These are phyloP conservation scores for Lichtheimia ornata DNA, from an alignment of 371 early-diverging fungal species.

Conservation along the genomic window DNA sequence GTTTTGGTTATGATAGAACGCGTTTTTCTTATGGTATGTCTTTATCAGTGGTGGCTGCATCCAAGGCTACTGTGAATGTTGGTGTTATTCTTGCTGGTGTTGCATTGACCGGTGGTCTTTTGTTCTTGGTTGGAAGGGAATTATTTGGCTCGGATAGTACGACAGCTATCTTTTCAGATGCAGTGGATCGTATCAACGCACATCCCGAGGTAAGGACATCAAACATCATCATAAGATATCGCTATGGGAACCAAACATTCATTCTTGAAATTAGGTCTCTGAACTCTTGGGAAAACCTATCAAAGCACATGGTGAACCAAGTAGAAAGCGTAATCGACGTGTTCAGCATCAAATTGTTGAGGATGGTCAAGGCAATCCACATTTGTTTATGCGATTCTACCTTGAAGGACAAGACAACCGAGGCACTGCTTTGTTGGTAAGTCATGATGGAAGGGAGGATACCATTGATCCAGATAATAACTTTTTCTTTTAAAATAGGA, in stretches of 20 bases:
- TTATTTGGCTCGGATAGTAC: conserved; percentile 44
- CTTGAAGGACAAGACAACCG: conserved; percentile 49
- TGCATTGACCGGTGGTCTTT: conserved; percentile 30
- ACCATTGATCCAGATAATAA: neutral
- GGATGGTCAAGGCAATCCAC: conserved; percentile 42
- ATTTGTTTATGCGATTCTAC: conserved; percentile 53
- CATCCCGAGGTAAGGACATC: conserved; percentile 23
- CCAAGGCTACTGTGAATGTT: conserved; percentile 41
- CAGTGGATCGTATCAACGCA: conserved; percentile 36
- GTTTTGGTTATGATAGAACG: neutral
- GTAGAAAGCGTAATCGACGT: conserved; percentile 43
- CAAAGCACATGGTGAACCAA: conserved; percentile 50
- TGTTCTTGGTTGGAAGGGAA: conserved; percentile 41
- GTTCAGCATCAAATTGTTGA: conserved; percentile 41
- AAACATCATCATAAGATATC: neutral
- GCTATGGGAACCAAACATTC: neutral
- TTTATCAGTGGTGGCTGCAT: conserved; percentile 38
- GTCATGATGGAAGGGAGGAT: neutral
- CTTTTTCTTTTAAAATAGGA: conserved; percentile 14
- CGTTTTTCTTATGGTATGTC: neutral
- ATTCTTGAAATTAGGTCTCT: conserved; percentile 10
- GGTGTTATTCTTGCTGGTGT: conserved; percentile 42
- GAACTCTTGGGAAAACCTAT: conserved; percentile 35
- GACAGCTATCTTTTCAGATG: conserved; percentile 42
- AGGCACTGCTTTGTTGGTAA: conserved; percentile 38